Evolutionary conservation across 192 early-diverging fungal species (phyloP), one percentile per base, ranked within the genome.

Genomic region (Radiomyces spectabilis): DNA sequence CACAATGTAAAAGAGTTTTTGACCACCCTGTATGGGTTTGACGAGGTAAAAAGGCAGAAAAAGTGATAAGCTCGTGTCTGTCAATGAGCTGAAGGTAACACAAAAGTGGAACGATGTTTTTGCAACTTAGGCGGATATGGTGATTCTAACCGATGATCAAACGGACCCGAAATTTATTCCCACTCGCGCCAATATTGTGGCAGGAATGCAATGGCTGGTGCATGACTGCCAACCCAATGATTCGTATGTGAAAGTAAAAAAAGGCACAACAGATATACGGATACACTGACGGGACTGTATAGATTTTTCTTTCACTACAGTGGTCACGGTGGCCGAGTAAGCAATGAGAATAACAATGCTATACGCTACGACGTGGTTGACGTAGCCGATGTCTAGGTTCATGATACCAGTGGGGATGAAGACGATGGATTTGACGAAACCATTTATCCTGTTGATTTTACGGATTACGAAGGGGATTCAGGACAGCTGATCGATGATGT

Each of bases 271-370:
- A 35, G 33, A 35, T 15, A 44, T 18, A n/a, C n/a, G 5, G 22
- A 10, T 19, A 12, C 10, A 43, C 10, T 35, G 26, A 5, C 3
- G 26, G 26, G 19, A 47, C 22, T 53, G 18, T 7, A 53, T 56
- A 78, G 76, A 18, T 85, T 87, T 69, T 88, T 91, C 61, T 84
- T 88, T 57, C 88, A 91, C 57, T 91, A 68, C 63, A 85, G 83
- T 63, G 88, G 88, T 27, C 89, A 92, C 54, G 89, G 89, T 37
- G 79, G 74, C 27, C 80, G 57, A 34, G 61, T 69, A 54, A 59
- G 43, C 34, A 31, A 33, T 42, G 13, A 24, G 16, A 41, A 15
- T 48, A 19, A 32, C 12, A 21, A 15, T 31, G 41, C 22, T n/a
- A n/a, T n/a, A n/a, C n/a, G n/a, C n/a, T n/a, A n/a, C n/a, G n/a